Evolutionary conservation across 345 rosid species (phyloP).

Genomic region (Eucalyptus sp.): DNA sequence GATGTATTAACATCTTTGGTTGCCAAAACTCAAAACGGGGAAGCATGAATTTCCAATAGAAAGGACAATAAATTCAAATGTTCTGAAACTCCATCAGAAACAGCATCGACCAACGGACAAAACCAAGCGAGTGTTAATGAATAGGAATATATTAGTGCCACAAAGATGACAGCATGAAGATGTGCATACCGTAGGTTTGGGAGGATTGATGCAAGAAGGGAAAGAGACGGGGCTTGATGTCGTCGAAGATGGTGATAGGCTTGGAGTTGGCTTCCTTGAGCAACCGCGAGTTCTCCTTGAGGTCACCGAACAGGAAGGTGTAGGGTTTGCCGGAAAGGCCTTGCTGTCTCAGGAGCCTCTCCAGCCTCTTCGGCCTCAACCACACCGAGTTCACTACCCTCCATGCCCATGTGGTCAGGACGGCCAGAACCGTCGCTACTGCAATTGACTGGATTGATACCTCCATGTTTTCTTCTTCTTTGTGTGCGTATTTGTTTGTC

Average conservation of each 20-base stretch:
- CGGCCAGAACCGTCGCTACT: not conserved
- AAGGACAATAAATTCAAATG: not conserved
- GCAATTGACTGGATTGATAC: not conserved
- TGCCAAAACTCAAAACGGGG: not conserved
- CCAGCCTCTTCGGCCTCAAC: conserved; percentile 15
- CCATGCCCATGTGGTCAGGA: not conserved
- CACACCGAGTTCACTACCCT: conserved; percentile 10
- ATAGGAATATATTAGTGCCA: not conserved
- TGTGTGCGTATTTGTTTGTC: not conserved
- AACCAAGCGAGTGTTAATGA: not conserved
- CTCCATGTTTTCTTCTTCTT: not conserved
- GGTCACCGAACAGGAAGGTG: not conserved
- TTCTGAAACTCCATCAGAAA: not conserved
- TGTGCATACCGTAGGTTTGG: conserved; percentile 2
- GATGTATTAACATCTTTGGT: not conserved
- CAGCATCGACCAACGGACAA: not conserved
- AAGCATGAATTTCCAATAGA: not conserved
- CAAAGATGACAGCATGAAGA: not conserved
- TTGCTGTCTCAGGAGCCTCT: conserved; percentile 6
- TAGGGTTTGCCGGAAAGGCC: conserved; percentile 6
- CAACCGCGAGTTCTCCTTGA: not conserved
- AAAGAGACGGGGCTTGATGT: not conserved
- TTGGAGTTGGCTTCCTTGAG: not conserved
- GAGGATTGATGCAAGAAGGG: not conserved
- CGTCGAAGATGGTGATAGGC: not conserved